phyloP scores from a whole-genome alignment of 345 rosid genomes.

The Gossypium mustelinum region DNA sequence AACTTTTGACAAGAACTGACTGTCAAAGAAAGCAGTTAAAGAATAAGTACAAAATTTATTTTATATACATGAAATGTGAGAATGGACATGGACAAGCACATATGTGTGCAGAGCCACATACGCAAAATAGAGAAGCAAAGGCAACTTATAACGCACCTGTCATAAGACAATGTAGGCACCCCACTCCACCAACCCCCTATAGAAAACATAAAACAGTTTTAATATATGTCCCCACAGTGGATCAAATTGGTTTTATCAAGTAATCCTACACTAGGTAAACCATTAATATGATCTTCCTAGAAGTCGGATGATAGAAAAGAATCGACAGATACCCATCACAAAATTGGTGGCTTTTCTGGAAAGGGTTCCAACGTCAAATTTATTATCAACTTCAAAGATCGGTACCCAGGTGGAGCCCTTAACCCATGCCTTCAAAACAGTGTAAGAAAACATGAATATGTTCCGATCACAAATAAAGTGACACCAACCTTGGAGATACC shows the following conservation, averaged over 20 bases:
- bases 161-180: constrained; percentile 54
- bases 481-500: neutral
- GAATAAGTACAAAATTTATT: constrained; percentile 8
- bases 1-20: constrained; percentile 60
- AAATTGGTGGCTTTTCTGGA: constrained; percentile 62
- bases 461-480: neutral
- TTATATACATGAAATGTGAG: neutral
- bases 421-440: constrained; percentile 67
- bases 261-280: neutral
- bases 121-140: constrained; percentile 1
- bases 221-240: neutral
- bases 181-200: constrained; percentile 99
- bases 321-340: constrained; percentile 61
- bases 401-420: constrained; percentile 90
- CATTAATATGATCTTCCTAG: constrained; percentile 7
- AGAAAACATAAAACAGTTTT: constrained; percentile 21
- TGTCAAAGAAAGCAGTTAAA: constrained; percentile 29
- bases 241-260: neutral
- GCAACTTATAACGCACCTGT: constrained; percentile 43
- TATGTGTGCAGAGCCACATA: neutral
- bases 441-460: constrained; percentile 10
- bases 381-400: constrained; percentile 57
- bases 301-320: constrained; percentile 11
- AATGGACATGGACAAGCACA: neutral
- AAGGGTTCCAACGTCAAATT: constrained; percentile 58